phyloP scores from a whole-genome alignment of 768 basidiomycete genomes.

The Pulveroboletus sp. region DNA sequence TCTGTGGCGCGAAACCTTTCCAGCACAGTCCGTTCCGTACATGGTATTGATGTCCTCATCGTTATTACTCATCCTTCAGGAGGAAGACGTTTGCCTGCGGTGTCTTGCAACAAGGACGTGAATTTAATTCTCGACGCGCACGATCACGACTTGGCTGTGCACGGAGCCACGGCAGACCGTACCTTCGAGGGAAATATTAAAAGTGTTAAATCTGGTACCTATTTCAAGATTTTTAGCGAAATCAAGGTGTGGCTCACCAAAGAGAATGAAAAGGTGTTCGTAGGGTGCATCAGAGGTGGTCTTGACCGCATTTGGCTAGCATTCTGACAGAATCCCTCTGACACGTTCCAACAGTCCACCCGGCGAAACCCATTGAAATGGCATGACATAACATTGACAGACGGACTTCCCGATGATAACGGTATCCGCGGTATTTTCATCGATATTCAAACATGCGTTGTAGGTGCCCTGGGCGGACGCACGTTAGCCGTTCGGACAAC shows the following conservation, averaged over 20 bases:
- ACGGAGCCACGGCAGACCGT: neutral
- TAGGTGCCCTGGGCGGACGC: conserved; percentile 5
- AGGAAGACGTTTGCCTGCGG: conserved; percentile 4
- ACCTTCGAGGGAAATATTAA: conserved; percentile 7
- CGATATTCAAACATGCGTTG: neutral
- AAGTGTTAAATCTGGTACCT: conserved; percentile 3
- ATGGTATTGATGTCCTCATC: conserved; percentile 2
- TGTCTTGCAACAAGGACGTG: neutral
- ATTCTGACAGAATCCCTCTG: neutral
- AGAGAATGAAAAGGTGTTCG: neutral
- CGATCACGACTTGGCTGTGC: conserved; percentile 11
- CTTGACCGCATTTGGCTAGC: neutral
- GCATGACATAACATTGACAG: conserved; percentile 2
- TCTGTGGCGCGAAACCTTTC: conserved; percentile 8
- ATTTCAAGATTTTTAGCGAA: conserved; percentile 3
- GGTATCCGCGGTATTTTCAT: neutral
- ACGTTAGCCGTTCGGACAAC: neutral
- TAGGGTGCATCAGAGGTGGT: neutral
- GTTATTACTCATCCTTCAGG: conserved; percentile 10
- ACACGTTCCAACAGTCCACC: neutral
- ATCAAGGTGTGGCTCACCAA: conserved; percentile 4
- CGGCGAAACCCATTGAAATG: too few relatives aligned
- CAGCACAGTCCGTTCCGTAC: neutral
- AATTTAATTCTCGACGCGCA: conserved; percentile 11
- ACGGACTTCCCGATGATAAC: conserved; percentile 5